Evolutionary conservation across 257 asterid genomes (phyloP).

Genomic region (Nicotiana tomentosiformis): DNA sequence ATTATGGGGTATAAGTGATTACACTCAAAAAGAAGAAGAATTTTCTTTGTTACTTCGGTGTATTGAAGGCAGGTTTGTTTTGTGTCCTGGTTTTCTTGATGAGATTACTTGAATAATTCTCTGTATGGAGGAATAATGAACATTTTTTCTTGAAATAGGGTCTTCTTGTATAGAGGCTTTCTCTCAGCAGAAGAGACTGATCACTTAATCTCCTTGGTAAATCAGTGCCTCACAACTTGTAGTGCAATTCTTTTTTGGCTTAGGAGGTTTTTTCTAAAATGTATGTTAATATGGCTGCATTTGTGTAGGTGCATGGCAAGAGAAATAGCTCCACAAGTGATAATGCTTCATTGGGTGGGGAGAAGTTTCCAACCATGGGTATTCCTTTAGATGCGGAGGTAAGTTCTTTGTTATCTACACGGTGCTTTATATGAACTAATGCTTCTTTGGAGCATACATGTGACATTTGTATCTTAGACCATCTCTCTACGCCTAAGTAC

Average conservation of each 20-base stretch:
- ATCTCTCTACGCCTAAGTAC: not conserved
- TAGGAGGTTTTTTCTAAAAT: not conserved
- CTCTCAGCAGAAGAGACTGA: constrained; percentile 77
- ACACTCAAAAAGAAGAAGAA: not conserved
- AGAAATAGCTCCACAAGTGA: constrained; percentile 13
- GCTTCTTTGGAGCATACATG: not conserved
- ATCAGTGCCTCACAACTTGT: constrained; percentile 9
- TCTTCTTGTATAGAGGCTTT: constrained; percentile 60
- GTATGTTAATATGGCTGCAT: not conserved
- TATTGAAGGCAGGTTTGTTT: not conserved
- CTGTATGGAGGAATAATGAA: not conserved
- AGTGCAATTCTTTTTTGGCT: constrained; percentile 1
- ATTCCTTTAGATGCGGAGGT: constrained; percentile 35
- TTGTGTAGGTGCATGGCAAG: constrained; percentile 31
- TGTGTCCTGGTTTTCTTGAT: not conserved
- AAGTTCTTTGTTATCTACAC: constrained; percentile 16
- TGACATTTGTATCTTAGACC: not conserved
- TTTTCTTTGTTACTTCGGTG: not conserved
- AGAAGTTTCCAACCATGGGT: constrained; percentile 19
- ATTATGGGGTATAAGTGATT: not conserved
- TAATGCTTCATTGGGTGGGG: constrained; percentile 17
- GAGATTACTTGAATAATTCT: constrained; percentile 1
- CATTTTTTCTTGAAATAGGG: constrained; percentile 49
- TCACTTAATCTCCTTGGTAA: constrained; percentile 57
- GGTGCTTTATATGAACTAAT: not conserved